Evolutionary conservation across 2,329 filamentous ascomycete species (phyloP).

Genomic region (Daldinia eschscholtzii): DNA sequence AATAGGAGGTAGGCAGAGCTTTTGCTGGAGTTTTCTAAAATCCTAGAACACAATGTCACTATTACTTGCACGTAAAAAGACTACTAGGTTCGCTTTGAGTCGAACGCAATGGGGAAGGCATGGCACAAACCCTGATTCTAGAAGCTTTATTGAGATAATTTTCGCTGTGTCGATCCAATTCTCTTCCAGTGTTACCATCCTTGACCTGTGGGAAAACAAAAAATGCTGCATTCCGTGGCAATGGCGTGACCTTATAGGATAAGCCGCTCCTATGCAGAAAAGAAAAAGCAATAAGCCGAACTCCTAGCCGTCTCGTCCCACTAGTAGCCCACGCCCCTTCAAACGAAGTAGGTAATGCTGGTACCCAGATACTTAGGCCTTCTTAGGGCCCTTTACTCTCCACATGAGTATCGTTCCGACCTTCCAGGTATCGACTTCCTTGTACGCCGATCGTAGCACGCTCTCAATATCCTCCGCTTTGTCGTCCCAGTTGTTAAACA

Average conservation of each 20-base stretch:
- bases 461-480: constrained; percentile 51
- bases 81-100: neutral
- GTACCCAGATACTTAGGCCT: neutral
- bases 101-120: neutral
- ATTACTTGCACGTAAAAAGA: no score
- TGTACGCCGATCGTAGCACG: constrained; percentile 54
- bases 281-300: neutral
- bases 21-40: no score
- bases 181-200: neutral
- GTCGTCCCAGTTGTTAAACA: constrained; percentile 59
- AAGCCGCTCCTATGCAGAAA: neutral
- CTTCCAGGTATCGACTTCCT: constrained; percentile 55
- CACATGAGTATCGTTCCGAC: constrained; percentile 58
- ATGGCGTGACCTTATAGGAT: neutral
- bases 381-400: constrained; percentile 45
- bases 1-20: no score
- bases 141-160: neutral
- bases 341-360: neutral
- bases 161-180: neutral
- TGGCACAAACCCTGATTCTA: neutral
- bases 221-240: neutral
- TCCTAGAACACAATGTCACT: no score
- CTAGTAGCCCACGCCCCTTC: neutral
- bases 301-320: neutral
- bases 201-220: neutral